Percentiles rank a stretch among this genome's conserved stretches.
These are phyloP conservation scores for Rhytidiadelphus loreus DNA, from an alignment of 225 moss, liverwort and hornwort genomes.

Conservation along the genomic window DNA sequence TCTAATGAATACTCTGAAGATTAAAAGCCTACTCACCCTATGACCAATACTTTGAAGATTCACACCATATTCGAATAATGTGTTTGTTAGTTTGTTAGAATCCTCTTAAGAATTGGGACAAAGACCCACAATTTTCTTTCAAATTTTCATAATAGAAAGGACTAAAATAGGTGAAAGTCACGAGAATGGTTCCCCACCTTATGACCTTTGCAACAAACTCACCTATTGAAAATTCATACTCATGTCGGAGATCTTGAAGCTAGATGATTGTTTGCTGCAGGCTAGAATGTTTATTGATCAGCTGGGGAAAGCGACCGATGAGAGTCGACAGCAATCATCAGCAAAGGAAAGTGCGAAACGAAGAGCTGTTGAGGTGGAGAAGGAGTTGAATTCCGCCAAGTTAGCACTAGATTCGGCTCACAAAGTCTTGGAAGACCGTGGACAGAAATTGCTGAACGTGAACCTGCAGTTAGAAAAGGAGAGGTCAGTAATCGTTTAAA, in stretches of 20 bases:
- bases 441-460: conserved; percentile 53
- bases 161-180: not conserved
- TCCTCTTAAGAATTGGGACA: not conserved
- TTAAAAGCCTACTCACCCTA: not conserved
- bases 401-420: conserved; percentile 51
- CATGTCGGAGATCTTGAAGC: not conserved
- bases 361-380: conserved; percentile 58
- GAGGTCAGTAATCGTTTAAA: conserved; percentile 28
- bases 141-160: not conserved
- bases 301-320: conserved; percentile 73
- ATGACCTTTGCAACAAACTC: not conserved
- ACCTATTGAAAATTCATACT: not conserved
- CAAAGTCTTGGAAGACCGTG: conserved; percentile 58
- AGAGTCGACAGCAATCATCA: conserved; percentile 56
- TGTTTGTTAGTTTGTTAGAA: not conserved
- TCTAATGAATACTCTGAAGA: not conserved
- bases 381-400: conserved; percentile 52
- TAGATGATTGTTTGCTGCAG: conserved; percentile 25
- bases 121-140: not conserved
- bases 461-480: conserved; percentile 71
- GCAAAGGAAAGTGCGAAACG: conserved; percentile 66
- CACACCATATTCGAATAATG: not conserved
- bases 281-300: conserved; percentile 62
- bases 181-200: not conserved
- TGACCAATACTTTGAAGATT: not conserved